Evolutionary conservation across 371 early-diverging fungal species (phyloP).

Genomic region (Mortierella sp.): DNA sequence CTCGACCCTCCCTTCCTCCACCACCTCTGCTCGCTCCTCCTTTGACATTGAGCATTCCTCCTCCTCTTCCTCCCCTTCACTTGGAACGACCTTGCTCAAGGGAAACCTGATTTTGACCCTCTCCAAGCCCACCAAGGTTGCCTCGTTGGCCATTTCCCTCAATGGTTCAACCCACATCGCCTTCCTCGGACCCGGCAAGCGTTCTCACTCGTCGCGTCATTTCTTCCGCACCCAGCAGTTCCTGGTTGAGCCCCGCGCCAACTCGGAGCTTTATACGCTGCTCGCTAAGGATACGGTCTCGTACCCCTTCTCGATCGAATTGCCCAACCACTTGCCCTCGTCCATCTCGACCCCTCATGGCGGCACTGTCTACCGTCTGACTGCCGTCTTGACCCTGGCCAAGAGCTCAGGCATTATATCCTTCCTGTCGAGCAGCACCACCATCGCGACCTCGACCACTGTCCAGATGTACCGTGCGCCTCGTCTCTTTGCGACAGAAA

Average conservation of each 20-base stretch:
- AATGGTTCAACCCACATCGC: conserved; percentile 56
- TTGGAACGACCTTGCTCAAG: conserved; percentile 20
- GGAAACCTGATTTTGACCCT: conserved; percentile 37
- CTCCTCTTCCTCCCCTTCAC: neutral
- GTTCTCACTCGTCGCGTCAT: conserved; percentile 53
- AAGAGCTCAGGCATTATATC: conserved; percentile 52
- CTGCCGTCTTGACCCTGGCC: conserved; percentile 40
- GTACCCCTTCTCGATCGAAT: conserved; percentile 42
- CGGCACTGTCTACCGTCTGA: conserved; percentile 56
- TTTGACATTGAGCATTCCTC: conserved; percentile 30
- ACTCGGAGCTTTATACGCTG: conserved; percentile 38
- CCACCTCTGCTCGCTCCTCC: conserved; percentile 42
- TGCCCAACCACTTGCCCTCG: conserved; percentile 47
- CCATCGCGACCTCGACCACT: conserved; percentile 29
- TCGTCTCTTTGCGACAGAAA: conserved; percentile 14
- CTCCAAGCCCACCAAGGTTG: conserved; percentile 44
- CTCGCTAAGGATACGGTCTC: conserved; percentile 31
- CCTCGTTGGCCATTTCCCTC: conserved; percentile 39
- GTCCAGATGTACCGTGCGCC: conserved; percentile 51
- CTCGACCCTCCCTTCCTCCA: conserved; percentile 46
- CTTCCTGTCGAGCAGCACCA: conserved; percentile 42
- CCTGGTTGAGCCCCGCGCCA: conserved; percentile 41
- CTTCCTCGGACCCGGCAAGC: conserved; percentile 53
- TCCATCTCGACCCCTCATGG: conserved; percentile 55
- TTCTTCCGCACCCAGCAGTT: conserved; percentile 46